Evolutionary conservation across 352 stramenopile genomes (phyloP), one percentile per base, ranked within the genome.

Genomic region (Globisporangium mamillatum): DNA sequence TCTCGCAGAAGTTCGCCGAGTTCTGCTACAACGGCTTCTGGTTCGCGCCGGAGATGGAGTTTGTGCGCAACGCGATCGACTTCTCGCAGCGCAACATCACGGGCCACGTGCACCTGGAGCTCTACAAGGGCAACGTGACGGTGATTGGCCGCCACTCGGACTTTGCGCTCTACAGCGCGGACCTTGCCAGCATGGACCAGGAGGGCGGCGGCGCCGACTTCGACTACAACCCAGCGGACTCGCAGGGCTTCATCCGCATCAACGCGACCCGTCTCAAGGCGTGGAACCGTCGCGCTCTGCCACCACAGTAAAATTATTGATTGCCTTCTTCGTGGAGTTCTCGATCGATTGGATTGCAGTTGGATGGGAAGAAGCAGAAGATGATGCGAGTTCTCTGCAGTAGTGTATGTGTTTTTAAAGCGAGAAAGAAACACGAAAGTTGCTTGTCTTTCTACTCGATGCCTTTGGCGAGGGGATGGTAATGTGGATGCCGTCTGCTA

Each of bases 1-100:
- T 99, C 36, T 92, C 93, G 66, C 73, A 83, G 72, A 98, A 99
- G 85, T 99, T 99, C 72, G 89, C 97, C 64, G 91, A 98, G 76
- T 95, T 98, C 55, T 98, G 94, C 80, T 99, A 99, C 95, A 99
- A 99, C 77, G 97, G 97, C 63, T 99, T 99, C 80, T 99, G 97
- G 97, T 99, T 99, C 75, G 95, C 97, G n/a, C 97, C 97, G 4
- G 97, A 99, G 83, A 99, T 99, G 97, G 97, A 99, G 68, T 94
- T 99, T 55, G 94, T 99, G 73, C 93, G 95, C 72, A 77, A 99
- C 78, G 89, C 91, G 20, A 96, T 99, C 56, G 79, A 98, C 67
- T 99, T 93, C 69, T 91, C 86, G 46, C 97, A 99, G 81, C 85
- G 94, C 66, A 95, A 98, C 84, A 89, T 99, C 38, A 97, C 92